These are phyloP conservation scores for Triticum dicoccoides DNA, from an alignment of 176 grass and related monocot genomes.

Conservation along the genomic window DNA sequence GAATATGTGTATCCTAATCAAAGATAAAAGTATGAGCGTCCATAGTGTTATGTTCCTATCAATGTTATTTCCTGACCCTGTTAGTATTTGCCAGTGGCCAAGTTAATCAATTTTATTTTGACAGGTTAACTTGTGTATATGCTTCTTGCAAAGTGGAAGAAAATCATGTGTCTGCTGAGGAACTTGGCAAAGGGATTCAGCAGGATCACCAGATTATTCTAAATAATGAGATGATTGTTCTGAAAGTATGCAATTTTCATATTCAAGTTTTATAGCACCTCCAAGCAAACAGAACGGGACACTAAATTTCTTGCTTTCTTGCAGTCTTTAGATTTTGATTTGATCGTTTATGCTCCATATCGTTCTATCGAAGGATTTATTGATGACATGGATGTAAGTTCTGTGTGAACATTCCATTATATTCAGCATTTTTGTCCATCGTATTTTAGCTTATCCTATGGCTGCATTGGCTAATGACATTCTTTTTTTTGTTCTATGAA, in stretches of 20 bases:
- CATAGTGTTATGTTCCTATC: background rate
- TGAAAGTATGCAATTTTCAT: constrained; percentile 56
- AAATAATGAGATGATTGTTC: constrained; percentile 89
- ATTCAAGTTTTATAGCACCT: constrained; percentile 22
- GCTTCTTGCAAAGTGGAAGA: constrained; percentile 97
- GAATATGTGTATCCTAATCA: background rate
- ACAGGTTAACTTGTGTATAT: constrained; percentile 99
- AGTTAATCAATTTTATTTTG: constrained; percentile 23
- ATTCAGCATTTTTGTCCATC: background rate
- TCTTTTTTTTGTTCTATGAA: constrained; percentile 17
- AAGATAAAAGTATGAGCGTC: background rate
- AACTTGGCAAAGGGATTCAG: constrained; percentile 96
- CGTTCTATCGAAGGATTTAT: constrained; percentile 82
- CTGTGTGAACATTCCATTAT: background rate
- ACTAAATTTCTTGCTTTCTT: constrained; percentile 33
- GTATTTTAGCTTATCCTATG: background rate
- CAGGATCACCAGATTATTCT: constrained; percentile 94
- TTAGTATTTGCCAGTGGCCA: constrained; percentile 4
- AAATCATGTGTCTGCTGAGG: constrained; percentile 98
- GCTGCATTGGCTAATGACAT: constrained; percentile 13
- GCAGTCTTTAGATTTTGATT: constrained; percentile 85
- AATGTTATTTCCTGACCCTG: constrained; percentile 8
- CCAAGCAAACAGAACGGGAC: constrained; percentile 18
- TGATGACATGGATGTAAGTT: constrained; percentile 76
- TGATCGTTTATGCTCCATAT: constrained; percentile 94